phyloP scores from a whole-genome alignment of 2,329 filamentous ascomycete species.

The Alternaria gaisen region DNA sequence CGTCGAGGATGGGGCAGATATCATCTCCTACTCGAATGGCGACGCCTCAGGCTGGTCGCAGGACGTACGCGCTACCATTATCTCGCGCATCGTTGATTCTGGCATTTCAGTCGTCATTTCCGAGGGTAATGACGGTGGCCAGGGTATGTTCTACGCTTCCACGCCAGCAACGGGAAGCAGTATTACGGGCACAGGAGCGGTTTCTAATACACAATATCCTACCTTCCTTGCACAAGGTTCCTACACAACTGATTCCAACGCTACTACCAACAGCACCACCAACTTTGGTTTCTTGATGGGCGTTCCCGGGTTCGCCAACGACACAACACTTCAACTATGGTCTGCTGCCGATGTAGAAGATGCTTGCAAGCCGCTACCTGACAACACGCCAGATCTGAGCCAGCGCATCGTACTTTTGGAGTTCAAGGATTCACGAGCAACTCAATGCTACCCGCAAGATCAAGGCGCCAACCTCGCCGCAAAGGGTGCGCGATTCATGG shows the following conservation, averaged over 20 bases:
- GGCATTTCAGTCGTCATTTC: conserved; percentile 62
- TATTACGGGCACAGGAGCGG: conserved; percentile 58
- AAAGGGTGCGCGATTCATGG: conserved; percentile 64
- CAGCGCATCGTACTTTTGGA: conserved; percentile 59
- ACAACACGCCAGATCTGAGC: conserved; percentile 65
- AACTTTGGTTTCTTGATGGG: conserved; percentile 47
- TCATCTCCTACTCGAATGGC: conserved; percentile 43
- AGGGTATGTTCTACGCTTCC: conserved; percentile 45
- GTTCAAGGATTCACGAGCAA: conserved; percentile 20
- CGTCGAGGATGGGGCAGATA: conserved; percentile 60
- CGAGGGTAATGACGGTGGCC: conserved; percentile 61
- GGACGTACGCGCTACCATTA: conserved; percentile 53
- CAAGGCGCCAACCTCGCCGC: conserved; percentile 47
- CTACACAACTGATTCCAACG: conserved; percentile 46
- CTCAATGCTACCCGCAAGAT: conserved; percentile 25
- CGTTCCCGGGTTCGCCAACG: conserved; percentile 37
- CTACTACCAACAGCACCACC: conserved; percentile 29
- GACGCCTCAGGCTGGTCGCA: conserved; percentile 42
- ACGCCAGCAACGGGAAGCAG: conserved; percentile 54
- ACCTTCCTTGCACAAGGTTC: conserved; percentile 15
- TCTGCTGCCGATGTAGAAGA: conserved; percentile 57
- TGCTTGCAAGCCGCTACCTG: conserved; percentile 63
- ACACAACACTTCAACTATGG: conserved; percentile 35
- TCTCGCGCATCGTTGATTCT: conserved; percentile 54
- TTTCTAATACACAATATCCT: conserved; percentile 50